Evolutionary conservation across 192 early-diverging fungal genomes (phyloP).

Genomic region (Podila epigama): DNA sequence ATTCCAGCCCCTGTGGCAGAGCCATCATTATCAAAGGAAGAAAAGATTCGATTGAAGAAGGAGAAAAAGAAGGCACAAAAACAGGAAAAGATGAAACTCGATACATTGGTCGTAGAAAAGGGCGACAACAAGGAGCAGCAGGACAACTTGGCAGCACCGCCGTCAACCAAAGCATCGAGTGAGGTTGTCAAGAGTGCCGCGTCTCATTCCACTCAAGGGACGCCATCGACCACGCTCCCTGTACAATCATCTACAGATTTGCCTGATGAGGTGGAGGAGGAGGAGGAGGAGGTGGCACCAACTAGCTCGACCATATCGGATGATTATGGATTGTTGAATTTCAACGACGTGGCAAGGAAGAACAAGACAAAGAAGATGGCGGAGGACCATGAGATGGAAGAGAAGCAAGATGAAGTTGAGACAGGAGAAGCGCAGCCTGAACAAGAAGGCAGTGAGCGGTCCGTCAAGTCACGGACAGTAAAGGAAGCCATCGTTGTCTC

Average conservation of each 20-base stretch:
- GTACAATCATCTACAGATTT: neutral
- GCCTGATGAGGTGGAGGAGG: conserved; percentile 16
- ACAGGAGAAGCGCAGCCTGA: conserved; percentile 3
- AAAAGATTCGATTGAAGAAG: conserved; percentile 25
- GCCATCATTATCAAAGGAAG: conserved; percentile 25
- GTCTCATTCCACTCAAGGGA: too few species aligned
- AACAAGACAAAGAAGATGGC: conserved; percentile 32
- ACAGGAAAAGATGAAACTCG: conserved; percentile 6
- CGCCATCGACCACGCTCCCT: too few species aligned
- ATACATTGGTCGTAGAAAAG: conserved; percentile 1
- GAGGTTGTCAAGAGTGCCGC: too few species aligned
- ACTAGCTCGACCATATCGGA: too few species aligned
- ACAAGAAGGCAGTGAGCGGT: conserved; percentile 54
- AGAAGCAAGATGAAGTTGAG: conserved; percentile 21
- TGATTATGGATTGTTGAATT: neutral
- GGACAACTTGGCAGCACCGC: too few species aligned
- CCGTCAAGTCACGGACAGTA: conserved; percentile 54
- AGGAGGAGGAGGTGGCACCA: too few species aligned
- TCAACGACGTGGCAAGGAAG: too few species aligned
- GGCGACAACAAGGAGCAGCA: conserved; percentile 19
- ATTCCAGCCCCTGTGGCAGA: neutral
- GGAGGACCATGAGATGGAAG: conserved; percentile 51
- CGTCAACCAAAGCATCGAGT: conserved; percentile 13
- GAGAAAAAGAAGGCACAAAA: conserved; percentile 34
- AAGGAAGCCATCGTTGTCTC: conserved; percentile 55